Conservation (phyloP, 768 basidiomycete species). For the Tulasnella sp. region DNA sequence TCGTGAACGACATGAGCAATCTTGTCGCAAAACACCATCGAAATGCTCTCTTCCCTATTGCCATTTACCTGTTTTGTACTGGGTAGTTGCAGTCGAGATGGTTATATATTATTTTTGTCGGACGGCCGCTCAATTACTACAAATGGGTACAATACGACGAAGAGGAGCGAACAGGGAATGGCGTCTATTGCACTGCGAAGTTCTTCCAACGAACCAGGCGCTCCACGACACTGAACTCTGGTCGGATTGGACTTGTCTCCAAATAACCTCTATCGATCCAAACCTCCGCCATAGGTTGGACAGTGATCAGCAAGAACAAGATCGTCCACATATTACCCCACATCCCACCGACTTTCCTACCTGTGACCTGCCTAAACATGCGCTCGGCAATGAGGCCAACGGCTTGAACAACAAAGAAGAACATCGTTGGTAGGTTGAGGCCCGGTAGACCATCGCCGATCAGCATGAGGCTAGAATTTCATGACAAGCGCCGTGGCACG, state of each 20-base stretch:
- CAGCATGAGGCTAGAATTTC: neutral
- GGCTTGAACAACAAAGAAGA: conserved; percentile 15
- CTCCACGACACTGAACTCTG: neutral
- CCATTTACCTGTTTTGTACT: too few relatives aligned
- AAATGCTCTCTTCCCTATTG: too few relatives aligned
- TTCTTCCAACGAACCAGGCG: neutral
- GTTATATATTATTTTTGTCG: too few relatives aligned
- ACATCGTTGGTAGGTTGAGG: conserved; percentile 1
- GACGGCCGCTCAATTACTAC: too few relatives aligned
- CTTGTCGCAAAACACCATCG: too few relatives aligned
- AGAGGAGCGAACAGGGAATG: too few relatives aligned
- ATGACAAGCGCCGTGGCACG: neutral
- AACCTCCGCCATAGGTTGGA: conserved; percentile 2
- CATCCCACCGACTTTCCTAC: conserved; percentile 15
- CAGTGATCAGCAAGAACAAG: conserved; percentile 2
- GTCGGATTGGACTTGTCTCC: conserved; percentile 8
- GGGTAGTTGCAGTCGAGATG: too few relatives aligned
- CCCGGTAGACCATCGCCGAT: conserved; percentile 6
- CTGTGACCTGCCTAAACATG: conserved; percentile 8
- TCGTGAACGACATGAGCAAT: too few relatives aligned
- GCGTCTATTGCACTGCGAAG: too few relatives aligned
- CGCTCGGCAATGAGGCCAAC: conserved; percentile 15
- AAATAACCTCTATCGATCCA: conserved; percentile 10
- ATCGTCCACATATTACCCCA: conserved; percentile 12
- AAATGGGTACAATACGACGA: too few relatives aligned